Percentiles rank a stretch among this genome's conserved stretches.
phyloP scores from a whole-genome alignment of 1,139 yeast species.

The Hyphopichia buzzinii region DNA sequence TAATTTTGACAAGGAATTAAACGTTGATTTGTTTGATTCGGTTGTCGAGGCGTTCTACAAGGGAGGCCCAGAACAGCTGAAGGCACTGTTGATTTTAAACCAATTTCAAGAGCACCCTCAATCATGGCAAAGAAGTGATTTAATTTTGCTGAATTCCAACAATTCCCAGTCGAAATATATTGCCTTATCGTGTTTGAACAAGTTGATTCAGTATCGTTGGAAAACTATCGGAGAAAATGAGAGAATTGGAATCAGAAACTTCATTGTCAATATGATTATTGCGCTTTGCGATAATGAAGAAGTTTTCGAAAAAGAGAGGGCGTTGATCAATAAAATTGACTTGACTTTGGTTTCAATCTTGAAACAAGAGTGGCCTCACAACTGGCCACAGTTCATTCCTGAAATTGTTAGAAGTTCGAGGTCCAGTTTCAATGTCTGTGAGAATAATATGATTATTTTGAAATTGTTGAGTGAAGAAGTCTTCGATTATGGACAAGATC shows the following conservation, averaged over 20 bases:
- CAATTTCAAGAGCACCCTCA: constrained; percentile 93
- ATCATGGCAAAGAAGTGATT: constrained; percentile 93
- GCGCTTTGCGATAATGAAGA: constrained; percentile 84
- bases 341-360: constrained; percentile 89
- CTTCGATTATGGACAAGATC: constrained; percentile 90
- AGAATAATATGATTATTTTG: constrained; percentile 91
- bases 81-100: constrained; percentile 80
- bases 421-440: constrained; percentile 90
- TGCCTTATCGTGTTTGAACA: constrained; percentile 87
- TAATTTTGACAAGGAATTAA: constrained; percentile 83
- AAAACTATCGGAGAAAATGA: constrained; percentile 86
- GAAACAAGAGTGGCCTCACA: constrained; percentile 98
- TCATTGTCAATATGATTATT: constrained; percentile 90
- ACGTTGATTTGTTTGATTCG: constrained; percentile 74
- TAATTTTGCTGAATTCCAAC: constrained; percentile 73
- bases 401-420: constrained; percentile 85
- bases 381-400: constrained; percentile 97
- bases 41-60: constrained; percentile 85
- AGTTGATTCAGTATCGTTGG: constrained; percentile 90
- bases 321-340: constrained; percentile 90
- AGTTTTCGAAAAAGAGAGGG: constrained; percentile 70
- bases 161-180: constrained; percentile 90
- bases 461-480: constrained; percentile 91
- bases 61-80: constrained; percentile 79
- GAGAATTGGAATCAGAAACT: constrained; percentile 81